Evolutionary conservation across 2,329 filamentous ascomycete species (phyloP), one percentile per base, ranked within the genome.

Genomic region (Fusarium poae): DNA sequence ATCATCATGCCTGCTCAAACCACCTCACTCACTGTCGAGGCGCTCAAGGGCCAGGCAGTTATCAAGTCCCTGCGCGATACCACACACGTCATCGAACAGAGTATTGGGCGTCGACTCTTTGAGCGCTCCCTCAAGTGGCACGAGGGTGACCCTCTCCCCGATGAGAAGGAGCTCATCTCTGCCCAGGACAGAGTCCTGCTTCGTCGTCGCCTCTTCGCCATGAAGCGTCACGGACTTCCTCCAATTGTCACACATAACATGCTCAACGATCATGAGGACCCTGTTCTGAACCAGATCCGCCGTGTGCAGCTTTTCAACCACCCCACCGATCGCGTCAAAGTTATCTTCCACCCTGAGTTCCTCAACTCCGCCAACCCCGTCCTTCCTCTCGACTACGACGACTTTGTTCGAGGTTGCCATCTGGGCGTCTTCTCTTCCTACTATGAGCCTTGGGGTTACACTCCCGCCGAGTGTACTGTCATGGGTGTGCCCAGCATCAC

Each of bases 371-470:
- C 93, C 57, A 98, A 97, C 82, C 95, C 96, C 0, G 94, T 99
- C 3, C 85, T 99, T 34, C 94, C 96, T 20, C 86, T 99, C 76
- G 96, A 98, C 82, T 98, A 99, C 76, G 96, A 99, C 76, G 96
- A 99, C 79, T 99, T 99, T 77, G 96, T 99, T 44, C 93, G 96
- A 57, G 96, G 96, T 70, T 98, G 95, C 40, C 95, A 99, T 80
- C 83, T 99, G 77, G 96, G 96, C 75, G 89, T 99, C 59, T 99
- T 99, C 82, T 87, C 95, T 25, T 98, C 96, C 4, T 98, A 98
- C 87, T 99, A 99, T 79, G 96, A 99, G 82, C 96, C 96, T 11
- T 99, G 96, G 96, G 96, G 96, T 45, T 99, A 99, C 81, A 99
- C 96, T 3, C 96, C 95, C 0, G 95, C 96, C 53, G 96, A 98